phyloP scores from a whole-genome alignment of 2,329 filamentous ascomycete species.

The Orbilia javanica region DNA sequence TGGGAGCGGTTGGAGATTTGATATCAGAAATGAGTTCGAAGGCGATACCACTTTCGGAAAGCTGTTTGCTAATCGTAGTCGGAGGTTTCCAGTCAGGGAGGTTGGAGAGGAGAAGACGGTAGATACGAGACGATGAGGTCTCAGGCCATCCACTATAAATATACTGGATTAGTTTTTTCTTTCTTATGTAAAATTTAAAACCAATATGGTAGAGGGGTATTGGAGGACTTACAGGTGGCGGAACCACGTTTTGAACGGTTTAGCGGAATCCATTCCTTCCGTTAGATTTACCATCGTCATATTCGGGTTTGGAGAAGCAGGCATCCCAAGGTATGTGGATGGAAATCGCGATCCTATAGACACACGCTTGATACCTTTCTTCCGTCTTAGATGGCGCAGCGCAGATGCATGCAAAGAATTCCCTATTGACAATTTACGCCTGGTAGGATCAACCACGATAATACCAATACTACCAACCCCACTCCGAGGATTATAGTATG shows the following conservation, averaged over 20 bases:
- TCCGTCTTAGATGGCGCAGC: conserved; percentile 78
- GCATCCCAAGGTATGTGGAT: conserved; percentile 38
- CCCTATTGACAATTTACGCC: conserved; percentile 89
- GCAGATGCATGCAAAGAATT: conserved; percentile 89
- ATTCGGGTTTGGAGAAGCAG: conserved; percentile 32
- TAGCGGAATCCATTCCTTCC: conserved; percentile 31
- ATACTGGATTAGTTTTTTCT: background rate
- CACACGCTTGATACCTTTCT: conserved; percentile 79
- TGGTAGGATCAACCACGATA: conserved; percentile 87
- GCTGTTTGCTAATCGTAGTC: conserved; percentile 34
- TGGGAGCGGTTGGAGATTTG: conserved; percentile 8
- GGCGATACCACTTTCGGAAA: conserved; percentile 34
- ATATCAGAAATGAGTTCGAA: conserved; percentile 53
- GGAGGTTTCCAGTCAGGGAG: conserved; percentile 40
- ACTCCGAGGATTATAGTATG: conserved; percentile 71
- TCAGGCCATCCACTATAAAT: conserved; percentile 49
- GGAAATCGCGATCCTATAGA: conserved; percentile 80
- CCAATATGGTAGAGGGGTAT: background rate
- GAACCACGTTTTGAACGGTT: conserved; percentile 51
- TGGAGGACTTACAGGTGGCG: conserved; percentile 43
- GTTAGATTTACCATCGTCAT: conserved; percentile 43
- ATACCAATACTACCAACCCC: conserved; percentile 82
- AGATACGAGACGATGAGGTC: conserved; percentile 12
- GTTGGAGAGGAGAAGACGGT: conserved; percentile 42
- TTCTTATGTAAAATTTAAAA: too few species aligned